Evolutionary conservation across 768 basidiomycete species (phyloP).

Genomic region (Obba rivulosa): DNA sequence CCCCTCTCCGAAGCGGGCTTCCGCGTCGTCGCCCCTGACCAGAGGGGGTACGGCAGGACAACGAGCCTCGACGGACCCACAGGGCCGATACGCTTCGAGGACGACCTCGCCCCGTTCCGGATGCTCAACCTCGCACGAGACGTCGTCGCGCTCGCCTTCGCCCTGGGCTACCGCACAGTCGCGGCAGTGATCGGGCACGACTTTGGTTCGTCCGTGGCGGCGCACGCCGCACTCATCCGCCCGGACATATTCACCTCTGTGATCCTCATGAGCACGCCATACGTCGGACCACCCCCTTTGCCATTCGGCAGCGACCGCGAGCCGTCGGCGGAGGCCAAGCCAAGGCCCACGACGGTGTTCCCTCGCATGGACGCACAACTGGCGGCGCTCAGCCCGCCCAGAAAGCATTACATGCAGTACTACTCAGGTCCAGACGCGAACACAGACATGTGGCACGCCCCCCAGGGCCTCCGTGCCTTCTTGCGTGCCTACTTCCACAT

Average conservation of each 20-base stretch:
- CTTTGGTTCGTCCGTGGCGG: slow-evolving; percentile 50
- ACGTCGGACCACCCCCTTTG: slow-evolving; percentile 35
- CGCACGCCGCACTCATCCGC: slow-evolving; percentile 45
- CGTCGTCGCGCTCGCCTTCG: slow-evolving; percentile 43
- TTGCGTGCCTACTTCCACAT: slow-evolving; percentile 51
- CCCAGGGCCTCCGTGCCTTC: slow-evolving; percentile 41
- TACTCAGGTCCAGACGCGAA: slow-evolving; percentile 43
- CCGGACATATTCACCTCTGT: slow-evolving; percentile 53
- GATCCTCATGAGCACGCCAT: slow-evolving; percentile 58
- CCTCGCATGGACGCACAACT: slow-evolving; percentile 22
- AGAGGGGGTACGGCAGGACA: slow-evolving; percentile 47
- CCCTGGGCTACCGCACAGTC: slow-evolving; percentile 43
- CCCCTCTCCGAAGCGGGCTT: slow-evolving; percentile 48
- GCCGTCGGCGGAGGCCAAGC: neutral
- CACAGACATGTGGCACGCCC: slow-evolving; percentile 34
- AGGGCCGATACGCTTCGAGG: slow-evolving; percentile 33
- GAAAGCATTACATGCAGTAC: slow-evolving; percentile 54
- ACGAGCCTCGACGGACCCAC: slow-evolving; percentile 5
- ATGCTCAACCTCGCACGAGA: slow-evolving; percentile 48
- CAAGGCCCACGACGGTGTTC: slow-evolving; percentile 4
- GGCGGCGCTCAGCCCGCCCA: slow-evolving; percentile 39
- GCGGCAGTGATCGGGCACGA: slow-evolving; percentile 58
- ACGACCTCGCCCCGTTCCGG: slow-evolving; percentile 46
- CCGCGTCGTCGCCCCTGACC: slow-evolving; percentile 60
- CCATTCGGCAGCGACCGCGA: slow-evolving; percentile 16